Evolutionary conservation across 495 filamentous ascomycete species (phyloP).

Genomic region (Cenococcum geophilum): DNA sequence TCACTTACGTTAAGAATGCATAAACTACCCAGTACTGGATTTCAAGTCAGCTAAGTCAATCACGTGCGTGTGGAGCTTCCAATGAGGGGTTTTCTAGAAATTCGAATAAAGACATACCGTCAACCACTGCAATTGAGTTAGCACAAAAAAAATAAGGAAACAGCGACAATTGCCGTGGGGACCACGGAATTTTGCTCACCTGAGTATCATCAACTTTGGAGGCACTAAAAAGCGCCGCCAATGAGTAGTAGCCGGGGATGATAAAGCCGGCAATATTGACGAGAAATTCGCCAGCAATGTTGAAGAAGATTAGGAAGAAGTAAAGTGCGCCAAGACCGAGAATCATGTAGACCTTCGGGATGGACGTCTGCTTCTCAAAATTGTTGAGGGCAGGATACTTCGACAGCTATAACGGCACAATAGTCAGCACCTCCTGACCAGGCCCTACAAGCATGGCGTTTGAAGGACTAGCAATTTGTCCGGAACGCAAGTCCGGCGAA

Average conservation of each 20-base stretch:
- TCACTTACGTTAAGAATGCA: constrained; percentile 71
- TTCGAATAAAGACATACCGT: constrained; percentile 49
- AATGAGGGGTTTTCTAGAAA: not conserved
- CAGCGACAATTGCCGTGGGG: not conserved
- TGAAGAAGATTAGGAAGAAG: constrained; percentile 98
- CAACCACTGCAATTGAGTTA: constrained; percentile 49
- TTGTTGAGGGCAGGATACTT: constrained; percentile 94
- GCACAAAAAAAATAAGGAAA: constrained; percentile 13
- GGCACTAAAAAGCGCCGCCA: constrained; percentile 79
- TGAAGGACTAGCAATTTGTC: no score
- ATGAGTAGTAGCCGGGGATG: constrained; percentile 91
- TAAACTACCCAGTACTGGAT: constrained; percentile 95
- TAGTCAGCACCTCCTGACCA: no score
- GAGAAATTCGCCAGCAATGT: constrained; percentile 93
- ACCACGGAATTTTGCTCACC: constrained; percentile 42
- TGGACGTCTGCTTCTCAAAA: constrained; percentile 88
- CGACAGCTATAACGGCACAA: constrained; percentile 60
- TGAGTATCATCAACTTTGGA: constrained; percentile 87
- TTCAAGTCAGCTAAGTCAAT: constrained; percentile 35
- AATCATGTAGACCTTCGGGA: constrained; percentile 94
- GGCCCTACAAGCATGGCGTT: no score
- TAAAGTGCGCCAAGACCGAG: constrained; percentile 81
- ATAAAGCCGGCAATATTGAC: constrained; percentile 95
- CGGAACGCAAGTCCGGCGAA: not conserved
- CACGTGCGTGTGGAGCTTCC: not conserved